Percentiles rank a stretch among this genome's conserved stretches.
These are phyloP conservation scores for Talaromyces liani DNA, from an alignment of 495 filamentous ascomycete species.

Conservation along the genomic window DNA sequence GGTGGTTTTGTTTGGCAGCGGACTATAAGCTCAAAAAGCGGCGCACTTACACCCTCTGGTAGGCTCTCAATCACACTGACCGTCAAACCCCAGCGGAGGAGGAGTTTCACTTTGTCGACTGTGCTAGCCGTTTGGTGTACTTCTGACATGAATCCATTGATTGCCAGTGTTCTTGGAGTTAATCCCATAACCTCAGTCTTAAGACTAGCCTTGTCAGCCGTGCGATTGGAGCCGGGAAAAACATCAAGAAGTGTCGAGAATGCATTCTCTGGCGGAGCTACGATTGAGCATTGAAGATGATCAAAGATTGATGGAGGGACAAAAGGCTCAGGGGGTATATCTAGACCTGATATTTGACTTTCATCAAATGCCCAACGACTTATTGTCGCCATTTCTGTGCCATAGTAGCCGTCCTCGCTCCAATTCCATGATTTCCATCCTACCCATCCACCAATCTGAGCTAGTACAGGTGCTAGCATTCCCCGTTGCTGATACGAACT, in stretches of 20 bases:
- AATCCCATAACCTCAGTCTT: conserved; percentile 38
- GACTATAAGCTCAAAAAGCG: conserved; percentile 76
- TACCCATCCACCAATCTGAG: conserved; percentile 79
- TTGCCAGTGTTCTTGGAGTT: conserved; percentile 60
- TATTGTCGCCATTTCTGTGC: conserved; percentile 58
- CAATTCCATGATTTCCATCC: conserved; percentile 67
- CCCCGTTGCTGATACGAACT: conserved; percentile 41
- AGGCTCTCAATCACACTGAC: conserved; percentile 57
- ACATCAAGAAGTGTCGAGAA: conserved; percentile 58
- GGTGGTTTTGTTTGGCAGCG: conserved; percentile 76
- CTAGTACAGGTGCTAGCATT: conserved; percentile 61
- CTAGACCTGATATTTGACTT: conserved; percentile 35
- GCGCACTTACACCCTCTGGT: conserved; percentile 71
- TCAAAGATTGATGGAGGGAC: conserved; percentile 62
- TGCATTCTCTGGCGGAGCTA: conserved; percentile 20
- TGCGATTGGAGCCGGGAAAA: conserved; percentile 31
- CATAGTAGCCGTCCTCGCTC: conserved; percentile 52
- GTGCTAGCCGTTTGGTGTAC: conserved; percentile 22
- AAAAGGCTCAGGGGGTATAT: conserved; percentile 52
- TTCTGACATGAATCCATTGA: conserved; percentile 49
- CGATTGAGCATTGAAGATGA: conserved; percentile 46
- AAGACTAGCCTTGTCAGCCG: conserved; percentile 28
- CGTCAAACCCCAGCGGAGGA: conserved; percentile 38
- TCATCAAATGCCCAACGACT: conserved; percentile 55
- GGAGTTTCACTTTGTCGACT: conserved; percentile 32